Conservation (phyloP, 768 basidiomycete genomes). For the Phallus indusiatus region DNA sequence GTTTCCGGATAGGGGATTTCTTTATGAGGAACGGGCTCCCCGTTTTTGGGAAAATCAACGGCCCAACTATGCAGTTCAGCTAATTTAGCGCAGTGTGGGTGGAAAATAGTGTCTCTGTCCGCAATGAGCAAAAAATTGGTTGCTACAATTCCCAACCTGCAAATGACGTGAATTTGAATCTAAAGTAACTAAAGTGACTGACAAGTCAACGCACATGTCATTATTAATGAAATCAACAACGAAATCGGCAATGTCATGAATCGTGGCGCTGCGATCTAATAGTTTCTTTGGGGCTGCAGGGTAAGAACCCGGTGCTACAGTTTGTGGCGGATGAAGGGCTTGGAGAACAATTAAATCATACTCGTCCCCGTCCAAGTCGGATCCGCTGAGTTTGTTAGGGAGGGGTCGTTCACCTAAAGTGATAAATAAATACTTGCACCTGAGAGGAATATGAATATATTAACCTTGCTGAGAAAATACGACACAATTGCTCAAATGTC, state of each 20-base stretch:
- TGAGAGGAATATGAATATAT: neutral
- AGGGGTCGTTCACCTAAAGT: constrained; percentile 48
- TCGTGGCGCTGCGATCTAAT: constrained; percentile 40
- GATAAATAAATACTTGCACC: neutral
- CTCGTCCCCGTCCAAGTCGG: constrained; percentile 58
- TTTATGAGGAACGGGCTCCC: constrained; percentile 30
- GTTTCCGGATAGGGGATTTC: constrained; percentile 36
- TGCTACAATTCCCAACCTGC: constrained; percentile 53
- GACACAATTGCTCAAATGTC: constrained; percentile 34
- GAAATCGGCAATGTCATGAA: constrained; percentile 59
- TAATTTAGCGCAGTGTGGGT: constrained; percentile 42
- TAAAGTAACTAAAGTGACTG: neutral
- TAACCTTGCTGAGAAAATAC: constrained; percentile 40
- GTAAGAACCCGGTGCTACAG: constrained; percentile 36
- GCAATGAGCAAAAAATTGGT: constrained; percentile 57
- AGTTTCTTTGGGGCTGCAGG: constrained; percentile 35
- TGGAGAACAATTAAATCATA: constrained; percentile 39
- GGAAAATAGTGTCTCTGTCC: constrained; percentile 38
- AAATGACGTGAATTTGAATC: constrained; percentile 24
- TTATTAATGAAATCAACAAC: constrained; percentile 59
- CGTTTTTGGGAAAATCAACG: constrained; percentile 58
- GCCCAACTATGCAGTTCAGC: constrained; percentile 53
- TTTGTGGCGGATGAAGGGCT: neutral
- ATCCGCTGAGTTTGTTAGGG: constrained; percentile 55
- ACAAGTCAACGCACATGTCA: constrained; percentile 34